A percentile compares a stretch with the other conserved stretches of the same genome.
These are phyloP conservation scores for Hanseniaspora thailandica DNA, from an alignment of 805 yeast species.

Conservation along the genomic window DNA sequence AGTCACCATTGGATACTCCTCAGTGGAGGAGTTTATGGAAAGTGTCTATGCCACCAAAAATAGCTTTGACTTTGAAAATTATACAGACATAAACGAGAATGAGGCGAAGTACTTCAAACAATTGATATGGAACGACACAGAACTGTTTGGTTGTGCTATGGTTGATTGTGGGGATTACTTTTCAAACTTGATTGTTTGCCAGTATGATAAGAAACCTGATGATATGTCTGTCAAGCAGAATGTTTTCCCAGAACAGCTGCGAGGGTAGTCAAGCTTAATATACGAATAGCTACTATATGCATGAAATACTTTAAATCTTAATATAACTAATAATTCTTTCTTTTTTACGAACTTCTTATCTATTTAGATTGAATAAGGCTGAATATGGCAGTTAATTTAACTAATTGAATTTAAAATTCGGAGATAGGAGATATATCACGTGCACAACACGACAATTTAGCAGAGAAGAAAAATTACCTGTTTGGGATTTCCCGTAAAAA, in stretches of 20 bases:
- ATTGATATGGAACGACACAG: conserved; percentile 56
- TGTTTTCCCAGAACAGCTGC: conserved; percentile 2
- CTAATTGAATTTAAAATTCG: too few relatives aligned
- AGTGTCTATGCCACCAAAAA: conserved; percentile 1
- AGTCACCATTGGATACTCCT: conserved; percentile 58
- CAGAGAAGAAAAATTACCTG: background rate
- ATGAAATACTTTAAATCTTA: too few relatives aligned
- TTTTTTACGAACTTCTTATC: too few relatives aligned
- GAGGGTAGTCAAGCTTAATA: too few relatives aligned
- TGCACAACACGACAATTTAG: too few relatives aligned
- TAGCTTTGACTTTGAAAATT: conserved; percentile 19
- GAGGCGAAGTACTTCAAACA: conserved; percentile 77
- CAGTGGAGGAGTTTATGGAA: conserved; percentile 9
- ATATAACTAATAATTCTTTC: too few relatives aligned
- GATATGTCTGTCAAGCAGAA: background rate
- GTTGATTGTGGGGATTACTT: conserved; percentile 41
- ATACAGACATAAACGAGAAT: conserved; percentile 39
- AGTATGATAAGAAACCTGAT: conserved; percentile 32
- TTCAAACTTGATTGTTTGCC: conserved; percentile 55
- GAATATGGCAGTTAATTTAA: too few relatives aligned
- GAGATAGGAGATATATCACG: too few relatives aligned
- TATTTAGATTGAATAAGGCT: too few relatives aligned
- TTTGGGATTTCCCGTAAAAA: too few relatives aligned
- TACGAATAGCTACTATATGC: too few relatives aligned
- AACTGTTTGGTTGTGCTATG: conserved; percentile 59